Base-by-base conservation (phyloP, 371 early-diverging fungal genomes). In the Cokeromyces recurvatus region DNA sequence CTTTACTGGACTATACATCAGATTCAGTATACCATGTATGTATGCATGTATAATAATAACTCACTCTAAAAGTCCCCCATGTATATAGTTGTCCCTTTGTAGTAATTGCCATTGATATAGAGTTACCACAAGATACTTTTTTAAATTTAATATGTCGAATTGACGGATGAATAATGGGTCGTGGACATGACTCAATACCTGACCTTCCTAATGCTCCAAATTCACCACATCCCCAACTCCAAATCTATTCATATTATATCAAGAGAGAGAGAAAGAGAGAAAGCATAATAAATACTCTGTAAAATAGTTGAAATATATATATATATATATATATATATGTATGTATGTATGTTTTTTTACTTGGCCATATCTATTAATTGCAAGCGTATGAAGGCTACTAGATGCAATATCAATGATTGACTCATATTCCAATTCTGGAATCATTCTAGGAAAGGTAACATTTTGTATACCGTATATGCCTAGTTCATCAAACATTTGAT, bases 191-290 rank as follows among this genome's bases (percentile, higher is more conserved):
- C 51, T 94, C 95, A 29, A 86, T 84, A 9, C 88, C 91, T 0
- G 47, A 55, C 17, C 93, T 80, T 51, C 99, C 99, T 15, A 99
- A 76, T 7, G 96, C 95, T 48, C 80, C 70, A 62, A 97, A 94
- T 65, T 99, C 99, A 67, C 97, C 97, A 74, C 94, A 91, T 1
- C 99, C 99, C 98, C 97, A 99, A 20, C 94, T 84, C 72, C 74
- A 86, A 11, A 90, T 62, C 77, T 81, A 32, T 5, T 14, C n/a
- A n/a, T n/a, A n/a, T n/a, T n/a, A n/a, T n/a, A n/a, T n/a, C n/a
- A n/a, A n/a, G n/a, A n/a, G n/a, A n/a, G n/a, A n/a, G n/a, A n/a
- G n/a, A n/a, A n/a, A n/a, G n/a, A n/a, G n/a, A n/a, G n/a, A n/a
- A n/a, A n/a, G n/a, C n/a, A n/a, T n/a, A n/a, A n/a, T n/a, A n/a